Conservation (phyloP, 2,329 filamentous ascomycete genomes). For the Xylariaceae sp. region DNA sequence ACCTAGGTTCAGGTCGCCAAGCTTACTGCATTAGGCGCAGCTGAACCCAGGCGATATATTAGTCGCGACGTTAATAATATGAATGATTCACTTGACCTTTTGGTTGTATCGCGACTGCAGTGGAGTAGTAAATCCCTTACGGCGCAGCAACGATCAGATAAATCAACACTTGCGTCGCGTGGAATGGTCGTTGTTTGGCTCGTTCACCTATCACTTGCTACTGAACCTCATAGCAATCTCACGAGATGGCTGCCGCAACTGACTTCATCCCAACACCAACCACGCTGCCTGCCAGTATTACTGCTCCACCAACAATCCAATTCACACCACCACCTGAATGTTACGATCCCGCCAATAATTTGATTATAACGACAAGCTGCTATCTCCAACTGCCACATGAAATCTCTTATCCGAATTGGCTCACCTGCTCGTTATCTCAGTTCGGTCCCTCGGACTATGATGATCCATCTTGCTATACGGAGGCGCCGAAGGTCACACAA, state of each 20-base stretch:
- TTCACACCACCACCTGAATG: constrained; percentile 27
- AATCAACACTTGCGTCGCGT: not conserved
- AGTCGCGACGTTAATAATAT: no score
- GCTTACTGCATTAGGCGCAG: no score
- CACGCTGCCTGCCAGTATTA: constrained; percentile 18
- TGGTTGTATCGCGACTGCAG: no score
- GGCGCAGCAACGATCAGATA: not conserved
- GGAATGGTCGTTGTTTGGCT: not conserved
- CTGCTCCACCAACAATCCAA: constrained; percentile 23
- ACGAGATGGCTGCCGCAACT: constrained; percentile 10
- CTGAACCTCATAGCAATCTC: not conserved
- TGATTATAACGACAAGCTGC: constrained; percentile 29
- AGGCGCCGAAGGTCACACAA: constrained; percentile 6
- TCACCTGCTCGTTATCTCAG: constrained; percentile 18
- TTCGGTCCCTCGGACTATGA: constrained; percentile 18
- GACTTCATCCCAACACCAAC: constrained; percentile 6
- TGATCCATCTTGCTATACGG: constrained; percentile 6
- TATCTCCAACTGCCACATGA: constrained; percentile 1
- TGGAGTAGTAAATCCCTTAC: no score
- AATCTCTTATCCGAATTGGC: constrained; percentile 18
- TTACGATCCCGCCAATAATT: constrained; percentile 24
- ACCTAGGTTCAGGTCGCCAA: no score
- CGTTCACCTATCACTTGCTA: not conserved
- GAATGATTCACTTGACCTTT: no score
- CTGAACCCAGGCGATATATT: no score